Conservation (phyloP, 2,329 filamentous ascomycete species). For the Penicillium sp. region DNA sequence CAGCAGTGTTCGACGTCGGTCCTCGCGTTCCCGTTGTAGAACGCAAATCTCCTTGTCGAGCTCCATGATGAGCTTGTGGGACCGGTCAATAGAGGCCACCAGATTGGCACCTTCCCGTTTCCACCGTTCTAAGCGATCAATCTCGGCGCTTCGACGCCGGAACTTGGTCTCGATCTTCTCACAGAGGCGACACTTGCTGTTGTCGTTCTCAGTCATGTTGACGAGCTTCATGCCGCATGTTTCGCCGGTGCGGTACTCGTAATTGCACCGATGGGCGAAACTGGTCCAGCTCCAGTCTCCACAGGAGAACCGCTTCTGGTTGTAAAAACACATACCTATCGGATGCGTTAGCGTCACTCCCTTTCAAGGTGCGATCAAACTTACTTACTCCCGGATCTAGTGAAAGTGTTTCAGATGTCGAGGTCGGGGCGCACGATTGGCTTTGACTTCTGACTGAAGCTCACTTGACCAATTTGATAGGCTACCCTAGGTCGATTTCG, state of each 20-base stretch:
- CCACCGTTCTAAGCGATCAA: slow-evolving; percentile 76
- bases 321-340: slow-evolving; percentile 88
- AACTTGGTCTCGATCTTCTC: slow-evolving; percentile 85
- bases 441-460: slow-evolving; percentile 25
- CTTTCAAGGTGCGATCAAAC: slow-evolving; percentile 30
- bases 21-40: slow-evolving; percentile 59
- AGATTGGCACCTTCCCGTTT: slow-evolving; percentile 65
- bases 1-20: slow-evolving; percentile 35
- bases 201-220: slow-evolving; percentile 67
- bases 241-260: slow-evolving; percentile 93
- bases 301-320: slow-evolving; percentile 81
- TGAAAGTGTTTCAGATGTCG: slow-evolving; percentile 37
- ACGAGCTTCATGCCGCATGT: slow-evolving; percentile 94
- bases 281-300: slow-evolving; percentile 94
- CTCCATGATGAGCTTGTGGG: slow-evolving; percentile 70
- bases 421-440: slow-evolving; percentile 32
- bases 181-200: slow-evolving; percentile 77
- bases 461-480: slow-evolving; percentile 37
- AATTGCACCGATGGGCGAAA: slow-evolving; percentile 89
- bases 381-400: slow-evolving; percentile 33
- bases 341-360: slow-evolving; percentile 32
- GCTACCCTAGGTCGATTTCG: slow-evolving; percentile 28
- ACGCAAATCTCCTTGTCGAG: slow-evolving; percentile 69
- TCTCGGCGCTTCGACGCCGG: slow-evolving; percentile 72
- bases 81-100: slow-evolving; percentile 64